Evolutionary conservation across 1,284 basidiomycete genomes (phyloP).

Genomic region (Thelephora terrestris): DNA sequence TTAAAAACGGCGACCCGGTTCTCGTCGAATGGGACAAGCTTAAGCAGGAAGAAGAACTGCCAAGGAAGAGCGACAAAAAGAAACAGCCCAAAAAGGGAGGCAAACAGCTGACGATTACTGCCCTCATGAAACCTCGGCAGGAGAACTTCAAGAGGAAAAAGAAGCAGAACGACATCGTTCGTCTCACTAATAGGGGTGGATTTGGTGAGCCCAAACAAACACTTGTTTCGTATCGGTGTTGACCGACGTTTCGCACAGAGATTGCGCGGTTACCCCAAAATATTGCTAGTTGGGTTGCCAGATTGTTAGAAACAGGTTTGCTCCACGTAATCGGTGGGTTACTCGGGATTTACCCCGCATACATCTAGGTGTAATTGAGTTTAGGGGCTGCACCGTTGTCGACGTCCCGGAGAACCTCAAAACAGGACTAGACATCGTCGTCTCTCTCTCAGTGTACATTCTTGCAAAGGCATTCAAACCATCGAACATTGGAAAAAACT

Average conservation of each 20-base stretch:
- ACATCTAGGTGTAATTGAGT: constrained; percentile 46
- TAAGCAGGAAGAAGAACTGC: constrained; percentile 20
- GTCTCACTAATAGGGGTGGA: constrained; percentile 52
- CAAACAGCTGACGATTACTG: constrained; percentile 48
- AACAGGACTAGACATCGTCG: constrained; percentile 60
- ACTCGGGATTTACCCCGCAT: background rate
- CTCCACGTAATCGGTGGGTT: background rate
- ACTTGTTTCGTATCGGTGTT: background rate
- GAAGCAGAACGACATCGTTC: constrained; percentile 56
- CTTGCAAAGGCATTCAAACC: constrained; percentile 53
- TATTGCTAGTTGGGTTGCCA: constrained; percentile 58
- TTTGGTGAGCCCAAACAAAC: constrained; percentile 37
- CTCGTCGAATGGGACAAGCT: constrained; percentile 43
- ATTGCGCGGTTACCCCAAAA: constrained; percentile 66
- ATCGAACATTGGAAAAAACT: constrained; percentile 24
- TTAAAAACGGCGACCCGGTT: constrained; percentile 54
- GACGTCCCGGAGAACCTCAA: constrained; percentile 58
- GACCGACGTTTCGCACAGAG: constrained; percentile 30
- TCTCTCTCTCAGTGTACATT: constrained; percentile 62
- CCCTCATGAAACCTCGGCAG: constrained; percentile 53
- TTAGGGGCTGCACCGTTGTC: constrained; percentile 51
- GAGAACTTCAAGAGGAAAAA: constrained; percentile 39
- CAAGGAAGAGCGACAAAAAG: constrained; percentile 17
- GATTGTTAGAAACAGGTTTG: constrained; percentile 42
- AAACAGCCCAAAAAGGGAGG: constrained; percentile 17